phyloP scores from a whole-genome alignment of 2,329 filamentous ascomycete species.

The Xylariaceae sp. region DNA sequence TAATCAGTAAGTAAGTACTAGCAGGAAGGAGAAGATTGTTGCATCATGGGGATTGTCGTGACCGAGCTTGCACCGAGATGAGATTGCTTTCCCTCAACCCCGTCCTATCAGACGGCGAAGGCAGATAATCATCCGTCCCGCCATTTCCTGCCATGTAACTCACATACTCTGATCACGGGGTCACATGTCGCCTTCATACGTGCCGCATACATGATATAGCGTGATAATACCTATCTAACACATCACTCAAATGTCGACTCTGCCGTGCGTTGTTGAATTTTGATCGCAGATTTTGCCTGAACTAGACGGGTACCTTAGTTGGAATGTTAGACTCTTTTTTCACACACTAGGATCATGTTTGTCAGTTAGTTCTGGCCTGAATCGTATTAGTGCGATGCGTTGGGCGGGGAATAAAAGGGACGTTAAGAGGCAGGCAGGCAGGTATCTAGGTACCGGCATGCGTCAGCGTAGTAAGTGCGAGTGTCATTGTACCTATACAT shows the following conservation, averaged over 20 bases:
- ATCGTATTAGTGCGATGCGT: no score
- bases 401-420: no score
- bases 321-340: no score
- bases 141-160: conserved; percentile 16
- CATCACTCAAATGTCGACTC: neutral
- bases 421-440: no score
- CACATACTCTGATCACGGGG: conserved; percentile 4
- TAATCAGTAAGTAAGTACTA: no score
- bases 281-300: neutral
- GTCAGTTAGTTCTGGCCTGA: neutral
- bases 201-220: neutral
- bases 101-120: conserved; percentile 19
- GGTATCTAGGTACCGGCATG: neutral
- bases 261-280: neutral
- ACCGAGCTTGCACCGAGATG: conserved; percentile 32
- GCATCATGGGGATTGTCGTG: conserved; percentile 29
- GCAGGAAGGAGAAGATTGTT: conserved; percentile 22
- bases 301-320: no score
- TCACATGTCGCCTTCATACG: conserved; percentile 15
- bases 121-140: conserved; percentile 17
- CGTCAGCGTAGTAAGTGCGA: neutral
- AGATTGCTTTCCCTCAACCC: conserved; percentile 19
- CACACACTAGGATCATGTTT: no score
- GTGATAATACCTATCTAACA: conserved; percentile 19
- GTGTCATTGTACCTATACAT: no score